These are phyloP conservation scores for Termitomyces sp. DNA, from an alignment of 768 basidiomycete genomes.

Conservation along the genomic window DNA sequence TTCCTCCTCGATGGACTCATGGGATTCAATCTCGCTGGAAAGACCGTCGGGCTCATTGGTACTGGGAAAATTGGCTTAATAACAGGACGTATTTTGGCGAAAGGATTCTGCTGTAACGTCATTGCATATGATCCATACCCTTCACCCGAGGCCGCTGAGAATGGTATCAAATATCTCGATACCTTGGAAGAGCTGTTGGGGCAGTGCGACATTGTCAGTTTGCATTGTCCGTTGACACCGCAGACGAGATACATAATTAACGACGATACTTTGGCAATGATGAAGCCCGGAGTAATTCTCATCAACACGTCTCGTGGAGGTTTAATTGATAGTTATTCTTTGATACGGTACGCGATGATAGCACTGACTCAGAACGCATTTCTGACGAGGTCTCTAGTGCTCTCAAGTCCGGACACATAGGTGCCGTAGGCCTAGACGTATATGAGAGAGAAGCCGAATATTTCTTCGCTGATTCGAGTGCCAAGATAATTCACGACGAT, in stretches of 20 bases:
- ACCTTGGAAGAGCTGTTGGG: constrained; percentile 28
- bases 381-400: constrained; percentile 16
- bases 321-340: constrained; percentile 33
- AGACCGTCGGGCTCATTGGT: constrained; percentile 38
- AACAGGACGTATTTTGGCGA: constrained; percentile 34
- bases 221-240: constrained; percentile 34
- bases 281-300: constrained; percentile 33
- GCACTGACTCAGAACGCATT: neutral
- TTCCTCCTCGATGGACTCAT: constrained; percentile 39
- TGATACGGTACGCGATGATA: constrained; percentile 27
- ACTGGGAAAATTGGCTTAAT: constrained; percentile 38
- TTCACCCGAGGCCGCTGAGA: constrained; percentile 23
- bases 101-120: constrained; percentile 33
- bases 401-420: constrained; percentile 31
- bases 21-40: constrained; percentile 34
- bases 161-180: constrained; percentile 32
- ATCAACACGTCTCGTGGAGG: constrained; percentile 40
- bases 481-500: constrained; percentile 39
- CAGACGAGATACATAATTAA: constrained; percentile 36
- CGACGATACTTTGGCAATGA: constrained; percentile 29
- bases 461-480: constrained; percentile 37
- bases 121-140: constrained; percentile 37
- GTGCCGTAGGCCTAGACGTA: constrained; percentile 39
- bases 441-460: constrained; percentile 35
- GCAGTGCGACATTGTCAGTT: constrained; percentile 33